Evolutionary conservation across 352 stramenopile species (phyloP).

Genomic region (Phytophthora idaei): DNA sequence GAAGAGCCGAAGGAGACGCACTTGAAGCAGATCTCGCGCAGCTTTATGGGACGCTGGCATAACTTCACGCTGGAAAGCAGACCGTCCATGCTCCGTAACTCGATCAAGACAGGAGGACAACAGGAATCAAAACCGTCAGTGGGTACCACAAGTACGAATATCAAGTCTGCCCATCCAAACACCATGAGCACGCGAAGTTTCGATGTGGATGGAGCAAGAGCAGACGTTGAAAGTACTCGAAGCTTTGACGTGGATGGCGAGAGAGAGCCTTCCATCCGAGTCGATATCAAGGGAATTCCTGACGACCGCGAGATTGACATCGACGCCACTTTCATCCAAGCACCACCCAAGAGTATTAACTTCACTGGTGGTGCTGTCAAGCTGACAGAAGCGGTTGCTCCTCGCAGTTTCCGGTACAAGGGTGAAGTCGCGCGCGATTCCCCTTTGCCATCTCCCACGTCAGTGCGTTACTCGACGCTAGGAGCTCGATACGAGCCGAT

Average conservation of each 20-base stretch:
- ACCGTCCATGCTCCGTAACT: slow-evolving; percentile 33
- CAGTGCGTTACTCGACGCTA: slow-evolving; percentile 59
- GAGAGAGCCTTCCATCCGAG: slow-evolving; percentile 42
- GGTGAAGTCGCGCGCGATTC: slow-evolving; percentile 45
- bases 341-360: slow-evolving; percentile 76
- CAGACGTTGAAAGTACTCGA: slow-evolving; percentile 21
- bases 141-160: slow-evolving; percentile 13
- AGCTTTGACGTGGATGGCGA: slow-evolving; percentile 73
- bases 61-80: slow-evolving; percentile 72
- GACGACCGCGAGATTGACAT: slow-evolving; percentile 51
- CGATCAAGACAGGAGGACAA: slow-evolving; percentile 21
- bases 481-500: slow-evolving; percentile 69
- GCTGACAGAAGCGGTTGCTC: slow-evolving; percentile 52
- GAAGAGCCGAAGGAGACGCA: slow-evolving; percentile 61
- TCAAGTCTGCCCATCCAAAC: slow-evolving; percentile 13
- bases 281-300: slow-evolving; percentile 62
- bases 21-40: slow-evolving; percentile 54
- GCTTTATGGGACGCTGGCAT: slow-evolving; percentile 79
- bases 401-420: slow-evolving; percentile 73
- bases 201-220: slow-evolving; percentile 64
- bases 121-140: slow-evolving; percentile 25
- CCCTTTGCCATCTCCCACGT: slow-evolving; percentile 44
- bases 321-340: slow-evolving; percentile 32
- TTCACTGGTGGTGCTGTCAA: slow-evolving; percentile 63
- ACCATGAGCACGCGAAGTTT: slow-evolving; percentile 48